These are phyloP conservation scores for Rhodotorula graminis DNA, from an alignment of 768 basidiomycete genomes.

Conservation along the genomic window DNA sequence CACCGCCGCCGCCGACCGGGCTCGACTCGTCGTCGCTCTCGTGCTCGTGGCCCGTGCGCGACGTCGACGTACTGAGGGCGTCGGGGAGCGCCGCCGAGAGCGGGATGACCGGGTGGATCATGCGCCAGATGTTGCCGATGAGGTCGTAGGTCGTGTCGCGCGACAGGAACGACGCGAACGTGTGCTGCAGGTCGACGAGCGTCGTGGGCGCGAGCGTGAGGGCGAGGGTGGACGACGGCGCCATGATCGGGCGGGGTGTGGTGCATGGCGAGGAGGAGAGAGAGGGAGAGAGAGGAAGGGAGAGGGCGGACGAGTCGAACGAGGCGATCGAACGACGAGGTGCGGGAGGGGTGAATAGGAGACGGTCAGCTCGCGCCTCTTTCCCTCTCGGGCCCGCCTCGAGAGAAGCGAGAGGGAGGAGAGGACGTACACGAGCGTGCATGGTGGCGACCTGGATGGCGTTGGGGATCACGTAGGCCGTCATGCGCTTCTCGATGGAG, in stretches of 20 bases:
- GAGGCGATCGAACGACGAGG: background rate
- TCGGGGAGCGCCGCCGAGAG: conserved; percentile 43
- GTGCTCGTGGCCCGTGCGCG: conserved; percentile 27
- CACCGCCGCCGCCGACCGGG: background rate
- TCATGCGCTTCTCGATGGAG: conserved; percentile 90
- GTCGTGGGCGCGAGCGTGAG: no score
- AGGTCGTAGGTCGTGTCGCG: conserved; percentile 95
- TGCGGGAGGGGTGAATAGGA: background rate
- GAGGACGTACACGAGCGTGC: conserved; percentile 50
- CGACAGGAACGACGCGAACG: conserved; percentile 92
- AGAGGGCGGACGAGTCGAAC: background rate
- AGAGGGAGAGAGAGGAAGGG: background rate
- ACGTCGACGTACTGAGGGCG: conserved; percentile 19
- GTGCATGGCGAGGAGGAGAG: background rate
- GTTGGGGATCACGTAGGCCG: conserved; percentile 93
- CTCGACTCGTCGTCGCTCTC: background rate
- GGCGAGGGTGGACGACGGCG: no score
- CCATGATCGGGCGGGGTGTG: background rate
- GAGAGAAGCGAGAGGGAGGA: background rate
- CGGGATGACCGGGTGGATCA: conserved; percentile 66
- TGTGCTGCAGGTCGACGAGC: conserved; percentile 58
- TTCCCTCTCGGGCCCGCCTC: background rate
- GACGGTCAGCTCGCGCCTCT: background rate
- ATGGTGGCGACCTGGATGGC: conserved; percentile 84
- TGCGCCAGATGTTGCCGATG: conserved; percentile 90